phyloP scores from a whole-genome alignment of 2,329 filamentous ascomycete species.

The Penicillium hesseltinei region DNA sequence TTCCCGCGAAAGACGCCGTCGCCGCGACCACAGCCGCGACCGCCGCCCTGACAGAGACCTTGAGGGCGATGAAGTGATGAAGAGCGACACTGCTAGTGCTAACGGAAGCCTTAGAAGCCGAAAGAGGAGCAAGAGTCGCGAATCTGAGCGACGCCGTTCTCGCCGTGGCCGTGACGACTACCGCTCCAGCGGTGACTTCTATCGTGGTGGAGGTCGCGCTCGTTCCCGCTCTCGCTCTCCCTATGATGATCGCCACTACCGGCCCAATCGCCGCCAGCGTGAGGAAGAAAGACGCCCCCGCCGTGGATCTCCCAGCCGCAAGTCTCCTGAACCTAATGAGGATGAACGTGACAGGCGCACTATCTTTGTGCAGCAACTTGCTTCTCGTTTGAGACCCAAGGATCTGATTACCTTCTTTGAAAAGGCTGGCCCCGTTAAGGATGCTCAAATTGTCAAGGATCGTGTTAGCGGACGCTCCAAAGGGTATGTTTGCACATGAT shows the following conservation, averaged over 20 bases:
- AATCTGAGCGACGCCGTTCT: slow-evolving; percentile 71
- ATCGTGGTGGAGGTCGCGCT: slow-evolving; percentile 62
- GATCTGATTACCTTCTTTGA: slow-evolving; percentile 95
- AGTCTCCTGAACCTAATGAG: slow-evolving; percentile 72
- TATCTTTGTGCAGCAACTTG: slow-evolving; percentile 97
- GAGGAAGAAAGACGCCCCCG: slow-evolving; percentile 50
- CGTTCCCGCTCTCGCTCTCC: slow-evolving; percentile 73
- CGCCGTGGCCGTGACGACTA: slow-evolving; percentile 62
- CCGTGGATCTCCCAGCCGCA: slow-evolving; percentile 47
- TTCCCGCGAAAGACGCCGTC: slow-evolving; percentile 55
- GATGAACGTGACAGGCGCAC: slow-evolving; percentile 96
- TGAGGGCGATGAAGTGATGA: slow-evolving; percentile 58
- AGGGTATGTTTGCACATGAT: slow-evolving; percentile 62
- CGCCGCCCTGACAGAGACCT: slow-evolving; percentile 52
- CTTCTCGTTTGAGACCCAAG: slow-evolving; percentile 85
- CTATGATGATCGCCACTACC: slow-evolving; percentile 57
- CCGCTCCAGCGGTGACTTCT: slow-evolving; percentile 65
- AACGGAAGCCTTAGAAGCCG: slow-evolving; percentile 72
- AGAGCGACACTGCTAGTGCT: slow-evolving; percentile 70
- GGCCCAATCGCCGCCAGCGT: slow-evolving; percentile 50
- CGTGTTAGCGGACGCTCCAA: slow-evolving; percentile 95
- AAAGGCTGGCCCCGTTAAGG: slow-evolving; percentile 88
- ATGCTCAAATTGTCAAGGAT: slow-evolving; percentile 98
- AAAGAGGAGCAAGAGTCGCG: slow-evolving; percentile 74
- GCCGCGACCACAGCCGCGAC: slow-evolving; percentile 61